Evolutionary conservation across 345 rosid species (phyloP).

Genomic region (Clarkia xantiana): DNA sequence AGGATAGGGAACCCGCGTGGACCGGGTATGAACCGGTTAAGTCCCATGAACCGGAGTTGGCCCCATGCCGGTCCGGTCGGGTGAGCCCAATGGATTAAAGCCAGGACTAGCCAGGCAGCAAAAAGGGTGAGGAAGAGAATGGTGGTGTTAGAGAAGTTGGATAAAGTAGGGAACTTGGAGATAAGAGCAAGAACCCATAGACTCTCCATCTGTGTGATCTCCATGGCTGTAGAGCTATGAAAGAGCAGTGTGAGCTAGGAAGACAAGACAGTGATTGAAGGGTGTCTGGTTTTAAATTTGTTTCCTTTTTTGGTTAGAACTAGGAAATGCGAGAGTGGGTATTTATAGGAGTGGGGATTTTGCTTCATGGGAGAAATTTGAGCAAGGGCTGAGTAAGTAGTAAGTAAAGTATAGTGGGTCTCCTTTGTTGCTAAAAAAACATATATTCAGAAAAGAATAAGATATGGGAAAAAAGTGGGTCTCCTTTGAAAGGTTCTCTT

Average conservation of each 20-base stretch:
- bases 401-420: no score
- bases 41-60: conserved; percentile 6
- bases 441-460: no score
- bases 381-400: neutral
- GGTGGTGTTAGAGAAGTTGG: conserved; percentile 11
- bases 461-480: no score
- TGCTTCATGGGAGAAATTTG: neutral
- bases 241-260: neutral
- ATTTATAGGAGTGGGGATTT: conserved; percentile 10
- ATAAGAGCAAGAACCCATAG: conserved; percentile 24
- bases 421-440: no score
- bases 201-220: conserved; percentile 12
- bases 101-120: conserved; percentile 16
- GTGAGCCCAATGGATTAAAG: conserved; percentile 19
- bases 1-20: conserved; percentile 33
- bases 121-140: conserved; percentile 9
- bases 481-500: no score
- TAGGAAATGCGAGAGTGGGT: conserved; percentile 11
- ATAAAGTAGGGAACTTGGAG: conserved; percentile 16
- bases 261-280: neutral
- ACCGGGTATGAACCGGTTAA: conserved; percentile 19
- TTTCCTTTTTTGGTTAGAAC: conserved; percentile 26
- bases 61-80: conserved; percentile 57
- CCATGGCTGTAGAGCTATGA: conserved; percentile 15
- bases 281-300: conserved; percentile 26